Conservation (phyloP, 83 land plant genomes). For the Isoetes engelmannii region DNA sequence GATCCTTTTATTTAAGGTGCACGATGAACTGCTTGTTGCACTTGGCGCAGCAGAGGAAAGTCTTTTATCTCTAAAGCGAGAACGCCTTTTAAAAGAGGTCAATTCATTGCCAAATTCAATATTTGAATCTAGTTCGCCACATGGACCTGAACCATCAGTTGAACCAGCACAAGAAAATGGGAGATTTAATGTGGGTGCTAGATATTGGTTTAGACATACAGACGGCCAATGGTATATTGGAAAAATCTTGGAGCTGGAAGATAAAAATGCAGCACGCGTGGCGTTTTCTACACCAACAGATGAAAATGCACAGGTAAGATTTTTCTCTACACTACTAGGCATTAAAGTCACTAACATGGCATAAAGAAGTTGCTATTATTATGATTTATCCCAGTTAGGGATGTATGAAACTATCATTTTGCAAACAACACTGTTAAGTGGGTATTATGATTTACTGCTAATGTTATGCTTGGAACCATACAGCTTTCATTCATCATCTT, state of each 20-base stretch:
- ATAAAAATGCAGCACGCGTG: slow-evolving; percentile 47
- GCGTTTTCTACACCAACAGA: slow-evolving; percentile 81
- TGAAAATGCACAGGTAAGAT: slow-evolving; percentile 73
- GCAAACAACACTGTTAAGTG: background rate
- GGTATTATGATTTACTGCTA: background rate
- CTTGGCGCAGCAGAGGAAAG: slow-evolving; percentile 88
- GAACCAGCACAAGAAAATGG: background rate
- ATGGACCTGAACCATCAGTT: background rate
- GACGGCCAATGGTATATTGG: slow-evolving; percentile 96
- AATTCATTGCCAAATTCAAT: slow-evolving; percentile 29
- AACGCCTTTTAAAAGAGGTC: slow-evolving; percentile 54
- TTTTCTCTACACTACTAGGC: background rate
- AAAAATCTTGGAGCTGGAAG: slow-evolving; percentile 42
- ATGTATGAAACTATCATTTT: background rate
- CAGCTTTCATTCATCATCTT: background rate
- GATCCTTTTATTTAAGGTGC: slow-evolving; percentile 37
- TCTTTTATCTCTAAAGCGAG: slow-evolving; percentile 70
- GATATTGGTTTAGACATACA: slow-evolving; percentile 80
- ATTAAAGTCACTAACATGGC: background rate
- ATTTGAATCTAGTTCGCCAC: background rate
- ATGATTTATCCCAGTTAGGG: background rate
- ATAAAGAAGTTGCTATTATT: background rate
- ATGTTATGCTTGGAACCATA: background rate
- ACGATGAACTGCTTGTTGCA: slow-evolving; percentile 66
- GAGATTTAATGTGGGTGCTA: slow-evolving; percentile 49